Percentiles rank a stretch among this genome's conserved stretches.
Conservation (phyloP, 805 yeast species). For the Candida railenensis region DNA sequence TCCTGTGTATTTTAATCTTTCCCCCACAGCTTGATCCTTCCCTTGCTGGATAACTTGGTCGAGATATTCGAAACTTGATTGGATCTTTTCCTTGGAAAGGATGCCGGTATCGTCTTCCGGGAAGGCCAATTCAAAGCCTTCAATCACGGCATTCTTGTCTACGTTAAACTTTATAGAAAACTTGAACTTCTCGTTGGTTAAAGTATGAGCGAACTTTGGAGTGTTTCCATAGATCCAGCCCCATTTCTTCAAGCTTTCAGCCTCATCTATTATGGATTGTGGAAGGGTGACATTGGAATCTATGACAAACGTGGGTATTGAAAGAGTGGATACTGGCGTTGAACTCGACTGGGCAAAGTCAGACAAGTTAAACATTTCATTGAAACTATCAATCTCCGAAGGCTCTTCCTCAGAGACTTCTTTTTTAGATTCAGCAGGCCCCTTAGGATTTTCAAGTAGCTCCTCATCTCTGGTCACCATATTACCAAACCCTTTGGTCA, state of each 20-base stretch:
- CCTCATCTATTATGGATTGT: conserved; percentile 39
- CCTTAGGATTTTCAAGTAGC: too few relatives aligned
- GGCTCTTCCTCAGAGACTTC: neutral
- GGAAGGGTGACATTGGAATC: conserved; percentile 28
- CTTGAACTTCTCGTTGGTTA: conserved; percentile 36
- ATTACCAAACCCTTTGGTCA: conserved; percentile 42
- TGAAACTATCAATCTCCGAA: conserved; percentile 16
- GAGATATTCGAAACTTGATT: conserved; percentile 33
- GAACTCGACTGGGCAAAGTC: conserved; percentile 17
- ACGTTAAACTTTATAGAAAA: conserved; percentile 42
- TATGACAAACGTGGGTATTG: conserved; percentile 14
- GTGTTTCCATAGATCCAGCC: conserved; percentile 76
- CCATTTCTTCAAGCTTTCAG: conserved; percentile 52
- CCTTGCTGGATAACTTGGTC: conserved; percentile 22
- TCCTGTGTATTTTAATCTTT: conserved; percentile 36
- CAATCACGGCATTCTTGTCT: conserved; percentile 39
- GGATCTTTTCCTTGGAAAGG: conserved; percentile 10
- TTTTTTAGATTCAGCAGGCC: conserved; percentile 1
- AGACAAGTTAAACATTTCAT: conserved; percentile 32
- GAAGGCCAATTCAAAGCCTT: conserved; percentile 17
- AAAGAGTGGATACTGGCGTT: conserved; percentile 10
- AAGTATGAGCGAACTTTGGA: conserved; percentile 63
- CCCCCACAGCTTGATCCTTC: conserved; percentile 8
- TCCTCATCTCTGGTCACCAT: too few relatives aligned
- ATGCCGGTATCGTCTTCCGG: conserved; percentile 1